A percentile compares a stretch with the other conserved stretches of the same genome.
Evolutionary conservation across 768 basidiomycete species (phyloP).

Genomic region (Coprinopsis marcescibilis): DNA sequence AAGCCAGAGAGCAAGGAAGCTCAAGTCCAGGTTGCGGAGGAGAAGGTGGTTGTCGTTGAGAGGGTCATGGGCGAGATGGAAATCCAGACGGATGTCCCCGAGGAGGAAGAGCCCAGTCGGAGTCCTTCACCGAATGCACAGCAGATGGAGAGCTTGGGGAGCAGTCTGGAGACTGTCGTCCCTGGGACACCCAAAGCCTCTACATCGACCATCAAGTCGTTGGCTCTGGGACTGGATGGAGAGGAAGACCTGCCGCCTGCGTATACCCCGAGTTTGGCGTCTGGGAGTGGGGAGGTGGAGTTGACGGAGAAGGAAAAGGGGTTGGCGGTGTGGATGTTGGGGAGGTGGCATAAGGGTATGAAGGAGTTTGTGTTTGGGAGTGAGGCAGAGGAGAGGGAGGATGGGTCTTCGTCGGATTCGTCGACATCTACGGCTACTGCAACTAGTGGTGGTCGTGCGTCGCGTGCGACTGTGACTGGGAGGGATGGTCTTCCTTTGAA

Average conservation of each 20-base stretch:
- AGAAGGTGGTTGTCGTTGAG: constrained; percentile 30
- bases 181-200: constrained; percentile 62
- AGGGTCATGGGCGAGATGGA: constrained; percentile 46
- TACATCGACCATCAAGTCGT: constrained; percentile 13
- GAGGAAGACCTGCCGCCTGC: too few species aligned
- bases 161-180: constrained; percentile 67
- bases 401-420: too few species aligned
- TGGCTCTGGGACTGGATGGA: too few species aligned
- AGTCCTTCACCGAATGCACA: constrained; percentile 43
- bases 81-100: constrained; percentile 55
- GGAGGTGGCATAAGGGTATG: too few species aligned
- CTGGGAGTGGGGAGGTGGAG: too few species aligned
- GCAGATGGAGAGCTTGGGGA: constrained; percentile 50
- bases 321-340: too few species aligned
- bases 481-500: constrained; percentile 50
- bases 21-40: constrained; percentile 27
- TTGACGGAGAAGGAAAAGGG: too few species aligned
- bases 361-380: too few species aligned
- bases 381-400: too few species aligned
- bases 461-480: too few species aligned
- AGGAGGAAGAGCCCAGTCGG: constrained; percentile 31
- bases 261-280: too few species aligned
- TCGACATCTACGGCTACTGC: constrained; percentile 45
- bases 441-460: too few species aligned
- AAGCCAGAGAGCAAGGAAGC: constrained; percentile 41